Evolutionary conservation across 805 yeast genomes (phyloP), one percentile per base, ranked within the genome.

Genomic region (Zygoascus tannicola): DNA sequence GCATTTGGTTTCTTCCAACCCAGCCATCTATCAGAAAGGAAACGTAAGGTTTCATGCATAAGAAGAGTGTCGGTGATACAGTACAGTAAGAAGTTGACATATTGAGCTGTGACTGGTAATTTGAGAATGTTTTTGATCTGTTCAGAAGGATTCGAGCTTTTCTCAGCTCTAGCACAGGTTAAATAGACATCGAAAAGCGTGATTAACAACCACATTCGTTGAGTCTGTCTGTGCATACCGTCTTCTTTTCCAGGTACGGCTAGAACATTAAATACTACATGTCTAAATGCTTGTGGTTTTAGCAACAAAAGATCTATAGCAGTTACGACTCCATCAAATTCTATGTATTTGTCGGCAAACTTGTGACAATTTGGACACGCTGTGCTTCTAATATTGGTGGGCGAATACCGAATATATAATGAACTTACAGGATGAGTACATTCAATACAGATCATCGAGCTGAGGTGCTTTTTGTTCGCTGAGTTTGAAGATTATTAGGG

Each of bases 271-370:
- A 76, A 90, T 2, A 88, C 85, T 42, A 90, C 64, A 61, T 92
- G 99, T 38, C 92, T 72, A 36, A 64, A 64, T 4, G 68, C 97
- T 53, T 82, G 94, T 2, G 92, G 87, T 55, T 88, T 85, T 53
- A 92, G 65, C 10, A 92, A 71, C 43, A 92, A 64, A 37, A 90
- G 70, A 56, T 92, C 97, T 19, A 92, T 79, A 58, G 85, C 83
- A 18, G 90, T 66, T 2, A 92, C 67, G 5, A 90, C 94, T 44
- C 77, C 74, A 60, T 92, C 99, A 50, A 78, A 81, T 60, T 92
- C 99, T 23, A 90, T 80, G 64, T 92, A 92, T 58, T 83, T 81
- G 62, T 92, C 99, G 2, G 87, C 94, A 19, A 83, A 78, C 41
- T 72, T 68, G 23, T 75, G 71, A 60, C 99, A 92, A 22, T 65